Conservation (phyloP, 768 basidiomycete species). For the Mycena venus region DNA sequence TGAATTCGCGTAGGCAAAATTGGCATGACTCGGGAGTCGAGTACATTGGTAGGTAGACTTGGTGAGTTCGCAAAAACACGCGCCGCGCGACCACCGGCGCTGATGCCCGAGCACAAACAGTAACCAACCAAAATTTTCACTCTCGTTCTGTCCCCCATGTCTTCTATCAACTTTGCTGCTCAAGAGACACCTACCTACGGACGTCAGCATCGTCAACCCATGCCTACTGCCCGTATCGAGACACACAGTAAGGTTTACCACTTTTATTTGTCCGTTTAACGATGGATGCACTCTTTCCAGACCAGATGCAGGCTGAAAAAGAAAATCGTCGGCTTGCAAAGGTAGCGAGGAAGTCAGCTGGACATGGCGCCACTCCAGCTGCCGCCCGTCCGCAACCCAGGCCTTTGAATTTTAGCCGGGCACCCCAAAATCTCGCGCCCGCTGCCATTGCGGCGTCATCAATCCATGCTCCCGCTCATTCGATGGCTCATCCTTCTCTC, state of each 20-base stretch:
- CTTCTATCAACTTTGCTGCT: background rate
- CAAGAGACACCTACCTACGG: background rate
- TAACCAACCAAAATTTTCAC: background rate
- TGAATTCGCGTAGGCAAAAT: background rate
- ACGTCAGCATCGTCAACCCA: background rate
- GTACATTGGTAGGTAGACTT: background rate
- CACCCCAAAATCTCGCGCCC: no score
- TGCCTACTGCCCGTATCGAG: background rate
- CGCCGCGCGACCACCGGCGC: background rate
- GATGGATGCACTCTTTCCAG: background rate
- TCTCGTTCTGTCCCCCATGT: background rate
- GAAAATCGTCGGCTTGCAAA: background rate
- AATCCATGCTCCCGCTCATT: no score
- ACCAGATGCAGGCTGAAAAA: background rate
- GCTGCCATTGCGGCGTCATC: no score
- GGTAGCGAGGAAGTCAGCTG: background rate
- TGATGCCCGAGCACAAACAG: background rate
- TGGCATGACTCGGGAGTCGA: background rate
- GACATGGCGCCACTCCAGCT: background rate
- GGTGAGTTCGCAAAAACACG: background rate
- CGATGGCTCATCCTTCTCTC: no score
- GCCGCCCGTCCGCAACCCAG: background rate
- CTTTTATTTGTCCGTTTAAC: background rate
- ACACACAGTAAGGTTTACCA: background rate
- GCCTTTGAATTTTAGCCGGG: background rate